These are phyloP conservation scores for Nicotiana undulata DNA, from an alignment of 257 asterid genomes.

Conservation along the genomic window DNA sequence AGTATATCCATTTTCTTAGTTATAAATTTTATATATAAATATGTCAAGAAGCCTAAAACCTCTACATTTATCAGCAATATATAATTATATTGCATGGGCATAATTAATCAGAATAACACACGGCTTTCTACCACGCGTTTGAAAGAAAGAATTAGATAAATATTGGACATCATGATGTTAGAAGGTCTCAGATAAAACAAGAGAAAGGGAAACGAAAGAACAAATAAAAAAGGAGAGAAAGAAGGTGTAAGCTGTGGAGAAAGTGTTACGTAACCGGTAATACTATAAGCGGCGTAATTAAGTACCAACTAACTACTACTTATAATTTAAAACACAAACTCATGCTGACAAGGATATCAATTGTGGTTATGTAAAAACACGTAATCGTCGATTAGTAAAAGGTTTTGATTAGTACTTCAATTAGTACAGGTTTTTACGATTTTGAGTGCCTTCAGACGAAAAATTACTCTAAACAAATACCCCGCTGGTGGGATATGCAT, in stretches of 20 bases:
- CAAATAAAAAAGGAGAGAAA: not conserved
- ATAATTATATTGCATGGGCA: no score
- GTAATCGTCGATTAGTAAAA: not conserved
- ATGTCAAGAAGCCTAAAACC: no score
- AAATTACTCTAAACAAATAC: not conserved
- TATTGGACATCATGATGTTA: no score
- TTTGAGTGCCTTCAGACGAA: not conserved
- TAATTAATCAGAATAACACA: no score
- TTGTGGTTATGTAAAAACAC: not conserved
- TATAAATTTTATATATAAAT: no score
- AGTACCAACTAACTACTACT: not conserved
- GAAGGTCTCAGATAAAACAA: no score
- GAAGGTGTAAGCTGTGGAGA: not conserved
- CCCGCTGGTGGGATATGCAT: not conserved
- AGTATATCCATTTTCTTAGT: no score
- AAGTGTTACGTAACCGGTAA: not conserved
- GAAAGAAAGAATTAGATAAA: no score
- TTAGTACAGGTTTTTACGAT: not conserved
- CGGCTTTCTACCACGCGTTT: no score
- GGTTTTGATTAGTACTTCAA: not conserved
- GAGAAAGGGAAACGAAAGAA: not conserved
- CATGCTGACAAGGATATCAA: not conserved
- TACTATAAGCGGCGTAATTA: not conserved
- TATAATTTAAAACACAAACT: not conserved
- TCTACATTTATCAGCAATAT: no score